These are phyloP conservation scores for Thielaviopsis punctulata DNA, from an alignment of 2,329 filamentous ascomycete genomes.

Conservation along the genomic window DNA sequence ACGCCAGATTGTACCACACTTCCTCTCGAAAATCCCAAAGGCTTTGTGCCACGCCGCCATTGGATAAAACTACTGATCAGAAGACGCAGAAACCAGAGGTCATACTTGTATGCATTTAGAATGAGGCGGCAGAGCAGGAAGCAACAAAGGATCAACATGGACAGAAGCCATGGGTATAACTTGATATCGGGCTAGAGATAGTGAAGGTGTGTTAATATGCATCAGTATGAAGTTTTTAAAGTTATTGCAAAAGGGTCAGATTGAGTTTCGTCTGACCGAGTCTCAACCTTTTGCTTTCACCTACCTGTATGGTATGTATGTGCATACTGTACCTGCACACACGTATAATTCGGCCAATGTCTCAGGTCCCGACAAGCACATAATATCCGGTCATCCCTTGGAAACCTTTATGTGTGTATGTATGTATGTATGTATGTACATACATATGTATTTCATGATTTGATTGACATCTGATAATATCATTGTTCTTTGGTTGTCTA, in stretches of 20 bases:
- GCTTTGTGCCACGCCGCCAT: not conserved
- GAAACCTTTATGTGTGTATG: no score
- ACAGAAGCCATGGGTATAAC: no score
- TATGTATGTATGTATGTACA: no score
- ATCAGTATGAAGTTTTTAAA: not conserved
- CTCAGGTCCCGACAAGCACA: not conserved
- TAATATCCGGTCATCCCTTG: no score
- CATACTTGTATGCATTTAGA: no score
- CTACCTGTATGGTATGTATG: no score
- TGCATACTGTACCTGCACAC: no score
- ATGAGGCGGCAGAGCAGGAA: not conserved
- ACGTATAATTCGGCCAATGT: not conserved
- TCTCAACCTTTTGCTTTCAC: not conserved
- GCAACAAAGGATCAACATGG: not conserved
- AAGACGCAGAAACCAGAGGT: not conserved
- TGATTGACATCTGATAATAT: no score
- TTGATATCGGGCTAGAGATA: not conserved
- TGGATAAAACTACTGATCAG: not conserved
- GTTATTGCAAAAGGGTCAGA: not conserved
- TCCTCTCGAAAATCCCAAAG: not conserved
- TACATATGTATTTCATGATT: no score
- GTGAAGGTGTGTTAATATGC: not conserved
- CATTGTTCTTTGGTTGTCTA: no score
- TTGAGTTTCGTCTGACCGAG: not conserved
- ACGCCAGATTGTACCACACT: not conserved